Evolutionary conservation across 2,329 filamentous ascomycete genomes (phyloP).

Genomic region (Clonostachys solani): DNA sequence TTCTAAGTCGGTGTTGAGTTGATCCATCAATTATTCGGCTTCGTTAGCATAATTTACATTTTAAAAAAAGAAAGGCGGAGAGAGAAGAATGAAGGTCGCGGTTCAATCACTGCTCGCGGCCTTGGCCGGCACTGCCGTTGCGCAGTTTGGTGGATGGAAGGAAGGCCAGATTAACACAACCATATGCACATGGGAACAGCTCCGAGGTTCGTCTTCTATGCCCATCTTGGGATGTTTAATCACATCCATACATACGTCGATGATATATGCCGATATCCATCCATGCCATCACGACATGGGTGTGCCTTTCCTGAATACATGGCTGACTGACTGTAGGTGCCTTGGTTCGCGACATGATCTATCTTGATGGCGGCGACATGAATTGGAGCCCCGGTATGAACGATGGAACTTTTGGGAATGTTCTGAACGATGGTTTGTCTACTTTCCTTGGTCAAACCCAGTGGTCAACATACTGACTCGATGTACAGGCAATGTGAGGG

Average conservation of each 20-base stretch:
- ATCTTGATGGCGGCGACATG: conserved; percentile 59
- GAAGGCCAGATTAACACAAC: conserved; percentile 48
- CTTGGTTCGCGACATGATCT: conserved; percentile 57
- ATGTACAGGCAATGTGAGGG: conserved; percentile 43
- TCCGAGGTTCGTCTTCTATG: conserved; percentile 26
- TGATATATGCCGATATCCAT: too few species aligned
- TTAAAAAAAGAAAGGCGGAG: too few species aligned
- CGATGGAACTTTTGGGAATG: conserved; percentile 27
- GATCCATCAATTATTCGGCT: too few species aligned
- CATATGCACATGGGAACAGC: conserved; percentile 54
- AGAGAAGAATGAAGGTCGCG: too few species aligned
- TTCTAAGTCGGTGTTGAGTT: too few species aligned
- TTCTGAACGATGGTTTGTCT: not conserved
- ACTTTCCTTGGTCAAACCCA: conserved; percentile 1
- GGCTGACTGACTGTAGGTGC: conserved; percentile 36
- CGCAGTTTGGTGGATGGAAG: conserved; percentile 44
- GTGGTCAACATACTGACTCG: too few species aligned
- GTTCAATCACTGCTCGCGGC: conserved; percentile 1
- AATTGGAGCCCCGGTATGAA: conserved; percentile 46
- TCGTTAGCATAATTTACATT: too few species aligned
- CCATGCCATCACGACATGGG: too few species aligned
- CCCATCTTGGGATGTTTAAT: too few species aligned
- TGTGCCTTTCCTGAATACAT: not conserved
- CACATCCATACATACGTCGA: too few species aligned
- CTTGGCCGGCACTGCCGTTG: conserved; percentile 11